phyloP scores from a whole-genome alignment of 371 early-diverging fungal genomes.

The Mortierella sp. region DNA sequence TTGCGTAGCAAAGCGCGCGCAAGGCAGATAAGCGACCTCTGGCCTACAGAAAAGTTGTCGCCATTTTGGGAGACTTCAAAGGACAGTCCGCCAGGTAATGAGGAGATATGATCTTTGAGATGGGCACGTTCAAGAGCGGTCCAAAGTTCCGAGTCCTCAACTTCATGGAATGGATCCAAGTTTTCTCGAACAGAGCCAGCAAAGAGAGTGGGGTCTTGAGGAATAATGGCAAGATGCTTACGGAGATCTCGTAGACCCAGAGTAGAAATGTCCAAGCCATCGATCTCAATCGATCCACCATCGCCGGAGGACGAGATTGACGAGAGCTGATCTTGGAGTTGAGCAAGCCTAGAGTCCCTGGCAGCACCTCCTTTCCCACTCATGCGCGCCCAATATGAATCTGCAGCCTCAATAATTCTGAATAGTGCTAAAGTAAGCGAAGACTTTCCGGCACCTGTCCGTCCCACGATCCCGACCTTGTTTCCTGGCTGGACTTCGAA shows the following conservation, averaged over 20 bases:
- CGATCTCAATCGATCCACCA: conserved; percentile 71
- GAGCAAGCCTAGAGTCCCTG: background rate
- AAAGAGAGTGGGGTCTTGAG: conserved; percentile 95
- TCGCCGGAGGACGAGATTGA: conserved; percentile 15
- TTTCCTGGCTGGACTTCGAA: conserved; percentile 64
- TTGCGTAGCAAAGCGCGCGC: conserved; percentile 65
- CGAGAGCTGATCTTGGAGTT: background rate
- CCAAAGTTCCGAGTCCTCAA: conserved; percentile 67
- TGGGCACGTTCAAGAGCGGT: conserved; percentile 64
- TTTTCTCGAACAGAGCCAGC: conserved; percentile 71
- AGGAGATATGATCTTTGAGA: conserved; percentile 58
- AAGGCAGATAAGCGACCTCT: conserved; percentile 70
- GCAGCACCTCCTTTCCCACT: background rate
- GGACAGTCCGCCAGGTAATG: conserved; percentile 55
- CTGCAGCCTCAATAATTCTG: conserved; percentile 33
- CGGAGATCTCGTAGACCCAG: conserved; percentile 84
- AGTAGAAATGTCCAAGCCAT: conserved; percentile 86
- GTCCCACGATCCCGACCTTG: conserved; percentile 76
- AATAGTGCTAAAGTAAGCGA: conserved; percentile 32
- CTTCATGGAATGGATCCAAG: conserved; percentile 72
- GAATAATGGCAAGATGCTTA: conserved; percentile 87
- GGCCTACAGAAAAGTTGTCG: conserved; percentile 69
- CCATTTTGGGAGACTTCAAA: conserved; percentile 62
- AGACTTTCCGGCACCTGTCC: conserved; percentile 49
- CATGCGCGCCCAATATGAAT: conserved; percentile 22